Evolutionary conservation across 225 moss, liverwort and hornwort genomes (phyloP), one percentile per base, ranked within the genome.

Genomic region (Physcomitrellopsis africana): DNA sequence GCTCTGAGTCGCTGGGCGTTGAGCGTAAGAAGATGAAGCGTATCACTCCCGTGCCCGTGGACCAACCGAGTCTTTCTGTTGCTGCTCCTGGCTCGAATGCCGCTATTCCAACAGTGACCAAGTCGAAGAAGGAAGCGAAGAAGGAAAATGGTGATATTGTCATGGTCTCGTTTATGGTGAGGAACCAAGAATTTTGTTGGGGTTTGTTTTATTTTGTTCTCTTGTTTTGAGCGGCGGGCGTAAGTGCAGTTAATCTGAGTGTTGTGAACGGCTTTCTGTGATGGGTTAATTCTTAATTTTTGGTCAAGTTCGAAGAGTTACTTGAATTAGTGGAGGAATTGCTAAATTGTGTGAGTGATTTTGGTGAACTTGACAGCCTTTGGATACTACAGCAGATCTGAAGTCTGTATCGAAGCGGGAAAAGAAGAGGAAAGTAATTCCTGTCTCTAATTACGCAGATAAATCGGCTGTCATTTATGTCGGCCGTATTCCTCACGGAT

Each of bases 401-500:
- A 68, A 51, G 18, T 51, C 26, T 73, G 79, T 65, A 13, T 44
- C 44, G 32, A 52, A 22, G 37, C 73, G 73, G 16, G 68, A 79
- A 49, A 65, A 48, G 78, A 60, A 51, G 20, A 76, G 67, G 56
- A 55, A 59, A 65, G 37, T 24, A 14, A 20, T 58, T 14, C 60
- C 57, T 23, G 82, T 61, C 54, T 66, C 44, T 32, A 69, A 57
- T 63, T 51, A 77, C 27, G 52, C 42, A 8, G 69, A 81, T 46
- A 81, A 69, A 71, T 85, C 89, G 18, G 86, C 67, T 54, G 89
- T 92, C 8, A 72, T 92, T 11, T 92, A 92, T 62, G 83, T 92
- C 12, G 91, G 91, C 16, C 81, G 89, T 56, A 92, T 89, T 26
- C 89, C 91, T 19, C 91, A 92, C 62, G 91, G 91, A 2, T 92